Base-by-base conservation (phyloP, 192 early-diverging fungal species). In the Cladochytrium replicatum region DNA sequence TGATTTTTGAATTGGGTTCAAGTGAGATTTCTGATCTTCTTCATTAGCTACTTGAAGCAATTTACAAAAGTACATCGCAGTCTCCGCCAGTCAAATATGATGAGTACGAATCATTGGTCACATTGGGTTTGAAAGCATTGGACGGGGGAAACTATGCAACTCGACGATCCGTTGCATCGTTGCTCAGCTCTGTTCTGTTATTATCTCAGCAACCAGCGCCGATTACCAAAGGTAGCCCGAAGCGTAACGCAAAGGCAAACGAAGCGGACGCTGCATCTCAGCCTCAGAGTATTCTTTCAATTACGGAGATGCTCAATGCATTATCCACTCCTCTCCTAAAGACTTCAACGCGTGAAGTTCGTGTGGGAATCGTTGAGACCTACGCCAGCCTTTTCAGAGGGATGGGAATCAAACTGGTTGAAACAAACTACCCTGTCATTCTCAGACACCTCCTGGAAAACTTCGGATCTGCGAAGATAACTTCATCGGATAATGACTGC, bases 281-380 rank as follows among this genome's bases (percentile, higher is more conserved):
- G 52, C 61, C 2, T 50, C 29, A 41, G 7, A 65, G 54, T 13
- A 61, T 67, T 17, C 44, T 80, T 46, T 63, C 80, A 3, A 65
- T 88, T 21, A 74, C 69, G 2, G 85, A 86, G 27, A 84, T 86
- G 49, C 60, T 98, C 15, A 26, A 34, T 15, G 66, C 85, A 44
- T 69, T 98, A 4, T 78, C 78, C 0, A 45, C 31, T 2, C 57
- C 72, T 2, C 90, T 85, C 55, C 63, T 72, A 6, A 77, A 77
- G 21, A 61, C 77, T 0, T 72, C 48, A 8, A 45, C 86, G 0
- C 69, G 78, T 7, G 88, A 93, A 29, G 66, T 78, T 8, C 75
- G 84, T 0, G 71, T 85, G 0, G 91, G 86, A 9, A 69, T 94
- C 1, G 59, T 89, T 8, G 86, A 93, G 52, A 69, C 80, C 3